Percentiles rank a stretch among this genome's conserved stretches.
Evolutionary conservation across 495 filamentous ascomycete genomes (phyloP).

Genomic region (Platismatia glauca): DNA sequence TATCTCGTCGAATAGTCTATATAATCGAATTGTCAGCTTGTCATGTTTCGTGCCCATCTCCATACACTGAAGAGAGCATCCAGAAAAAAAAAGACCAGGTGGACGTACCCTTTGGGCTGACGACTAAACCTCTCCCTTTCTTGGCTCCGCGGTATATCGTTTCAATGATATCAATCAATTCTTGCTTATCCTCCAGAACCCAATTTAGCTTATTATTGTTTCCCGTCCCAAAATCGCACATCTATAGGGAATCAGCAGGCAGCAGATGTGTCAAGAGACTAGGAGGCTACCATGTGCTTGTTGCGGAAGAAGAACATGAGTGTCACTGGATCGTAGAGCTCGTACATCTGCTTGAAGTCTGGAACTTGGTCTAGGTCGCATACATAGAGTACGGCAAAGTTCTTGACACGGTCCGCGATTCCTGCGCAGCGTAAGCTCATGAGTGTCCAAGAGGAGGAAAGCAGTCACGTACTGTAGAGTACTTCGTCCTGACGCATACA

Average conservation of each 20-base stretch:
- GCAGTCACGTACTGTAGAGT: conserved; percentile 55
- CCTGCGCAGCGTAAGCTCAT: conserved; percentile 17
- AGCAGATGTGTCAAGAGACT: not conserved
- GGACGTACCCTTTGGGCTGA: conserved; percentile 68
- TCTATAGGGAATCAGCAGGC: conserved; percentile 2
- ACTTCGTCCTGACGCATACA: conserved; percentile 93
- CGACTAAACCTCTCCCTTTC: conserved; percentile 91
- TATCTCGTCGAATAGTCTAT: conserved; percentile 70
- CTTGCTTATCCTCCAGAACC: conserved; percentile 96
- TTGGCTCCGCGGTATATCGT: conserved; percentile 96
- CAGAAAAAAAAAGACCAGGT: not conserved
- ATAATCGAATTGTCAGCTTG: not conserved
- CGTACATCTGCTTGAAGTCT: conserved; percentile 91
- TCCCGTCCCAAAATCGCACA: conserved; percentile 85
- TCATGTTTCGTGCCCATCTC: not conserved
- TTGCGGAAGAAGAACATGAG: conserved; percentile 95
- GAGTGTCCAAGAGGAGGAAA: not conserved
- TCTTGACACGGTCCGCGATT: conserved; percentile 78
- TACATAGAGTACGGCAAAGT: conserved; percentile 91
- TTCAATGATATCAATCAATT: conserved; percentile 97
- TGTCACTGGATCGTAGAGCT: conserved; percentile 63
- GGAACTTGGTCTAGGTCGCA: conserved; percentile 95
- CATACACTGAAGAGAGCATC: not conserved
- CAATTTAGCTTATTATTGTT: conserved; percentile 99
- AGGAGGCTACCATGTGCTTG: conserved; percentile 65